A percentile compares a stretch with the other conserved stretches of the same genome.
phyloP scores from a whole-genome alignment of 2,329 filamentous ascomycete genomes.

The Fusarium sulawesiense region DNA sequence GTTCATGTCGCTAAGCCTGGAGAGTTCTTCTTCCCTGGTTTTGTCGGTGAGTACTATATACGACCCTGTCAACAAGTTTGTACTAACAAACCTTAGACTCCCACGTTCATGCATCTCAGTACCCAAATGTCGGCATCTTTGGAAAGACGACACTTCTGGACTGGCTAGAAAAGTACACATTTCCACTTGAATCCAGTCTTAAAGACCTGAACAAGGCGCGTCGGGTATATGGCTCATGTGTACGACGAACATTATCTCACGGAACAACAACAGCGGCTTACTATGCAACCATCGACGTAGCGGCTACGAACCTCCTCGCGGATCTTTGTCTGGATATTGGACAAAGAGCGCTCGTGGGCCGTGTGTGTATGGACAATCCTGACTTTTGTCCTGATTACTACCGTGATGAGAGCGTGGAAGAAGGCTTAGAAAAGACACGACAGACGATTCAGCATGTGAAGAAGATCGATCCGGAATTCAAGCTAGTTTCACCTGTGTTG shows the following conservation, averaged over 20 bases:
- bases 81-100: conserved; percentile 71
- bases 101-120: conserved; percentile 94
- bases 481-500: conserved; percentile 80
- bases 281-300: conserved; percentile 89
- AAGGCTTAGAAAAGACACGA: conserved; percentile 66
- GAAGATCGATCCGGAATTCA: conserved; percentile 71
- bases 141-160: conserved; percentile 92
- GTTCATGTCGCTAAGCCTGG: conserved; percentile 56
- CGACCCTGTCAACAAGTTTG: not conserved
- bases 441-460: conserved; percentile 73
- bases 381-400: conserved; percentile 79
- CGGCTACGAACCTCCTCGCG: conserved; percentile 90
- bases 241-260: conserved; percentile 83
- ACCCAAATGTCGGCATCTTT: conserved; percentile 93
- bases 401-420: conserved; percentile 74
- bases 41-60: conserved; percentile 69
- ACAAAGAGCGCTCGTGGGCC: conserved; percentile 89
- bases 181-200: conserved; percentile 88
- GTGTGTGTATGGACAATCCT: conserved; percentile 91
- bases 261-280: conserved; percentile 96
- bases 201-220: conserved; percentile 70
- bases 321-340: conserved; percentile 82
- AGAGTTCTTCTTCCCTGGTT: conserved; percentile 86
- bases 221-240: conserved; percentile 79
- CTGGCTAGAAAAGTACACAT: conserved; percentile 95